Base-by-base conservation (phyloP, 176 grass and related monocot species). In the Oryza meridionalis region DNA sequence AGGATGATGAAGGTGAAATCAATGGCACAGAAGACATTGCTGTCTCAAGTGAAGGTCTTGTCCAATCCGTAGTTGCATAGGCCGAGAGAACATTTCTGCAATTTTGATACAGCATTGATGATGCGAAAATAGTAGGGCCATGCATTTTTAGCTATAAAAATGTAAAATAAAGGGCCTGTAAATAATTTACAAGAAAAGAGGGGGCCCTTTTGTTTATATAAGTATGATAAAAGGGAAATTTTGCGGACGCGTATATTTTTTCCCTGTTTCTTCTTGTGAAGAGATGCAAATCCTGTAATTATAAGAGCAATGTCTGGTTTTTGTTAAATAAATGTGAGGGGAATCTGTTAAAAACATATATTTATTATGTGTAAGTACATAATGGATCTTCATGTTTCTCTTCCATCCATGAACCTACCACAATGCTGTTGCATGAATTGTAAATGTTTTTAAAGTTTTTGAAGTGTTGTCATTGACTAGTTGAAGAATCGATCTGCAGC, bases 41-140 rank as follows among this genome's bases (percentile, higher is more conserved):
- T n/a, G 19, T 31, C 64, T 26, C 74, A 31, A 61, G 25, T 47
- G 72, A 72, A 69, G 64, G 46, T 76, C 68, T 79, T n/a, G 61
- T 78, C 27, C 84, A 87, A 65, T 26, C 75, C 35, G 75, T 90
- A 9, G 63, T 69, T 38, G 87, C 67, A 11, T 90, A 79, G 76
- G 5, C 3, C 21, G 49, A 49, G 49, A 49, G 38, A 85, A 8
- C 37, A 71, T 24, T 32, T 72, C 37, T 66, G 14, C 29, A 71
- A 78, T 13, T 70, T 71, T 44, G 27, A 17, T 9, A 15, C 29
- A 21, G 74, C 70, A 9, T 3, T 40, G 51, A 38, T 29, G 17
- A 33, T 11, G 27, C 50, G 11, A 59, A 76, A 2, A 5, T 77
- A 62, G 75, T 19, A 76, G 8, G 11, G 4, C n/a, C 8, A 38